phyloP scores from a whole-genome alignment of 768 basidiomycete genomes.

The Collybiopsis luxurians region DNA sequence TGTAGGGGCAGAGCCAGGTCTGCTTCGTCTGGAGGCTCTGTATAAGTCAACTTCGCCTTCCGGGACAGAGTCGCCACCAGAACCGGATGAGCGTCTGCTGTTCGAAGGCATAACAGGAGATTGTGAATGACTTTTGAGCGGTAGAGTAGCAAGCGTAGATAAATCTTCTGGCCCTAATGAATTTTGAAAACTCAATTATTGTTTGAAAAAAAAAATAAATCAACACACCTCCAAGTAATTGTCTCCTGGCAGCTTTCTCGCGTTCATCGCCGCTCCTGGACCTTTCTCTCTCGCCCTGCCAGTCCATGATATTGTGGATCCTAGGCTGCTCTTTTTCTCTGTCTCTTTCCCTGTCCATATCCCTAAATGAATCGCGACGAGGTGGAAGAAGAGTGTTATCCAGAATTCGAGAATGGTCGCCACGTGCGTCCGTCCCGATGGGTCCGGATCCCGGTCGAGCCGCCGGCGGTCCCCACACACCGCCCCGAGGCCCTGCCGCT shows the following conservation, averaged over 20 bases:
- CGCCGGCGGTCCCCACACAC: conserved; percentile 1
- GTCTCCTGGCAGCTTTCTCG: not conserved
- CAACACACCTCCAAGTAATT: not conserved
- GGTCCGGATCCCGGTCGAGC: not conserved
- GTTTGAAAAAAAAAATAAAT: not conserved
- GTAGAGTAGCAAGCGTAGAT: not conserved
- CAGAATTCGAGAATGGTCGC: not conserved
- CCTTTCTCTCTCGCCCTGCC: conserved; percentile 6
- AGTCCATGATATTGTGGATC: conserved; percentile 8
- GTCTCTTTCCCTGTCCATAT: conserved; percentile 4
- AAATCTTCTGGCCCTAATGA: not conserved
- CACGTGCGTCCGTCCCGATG: conserved; percentile 2
- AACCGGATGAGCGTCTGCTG: not conserved
- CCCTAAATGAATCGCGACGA: not conserved
- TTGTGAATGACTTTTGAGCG: not conserved
- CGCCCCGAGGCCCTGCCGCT: not conserved
- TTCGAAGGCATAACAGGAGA: conserved; percentile 1
- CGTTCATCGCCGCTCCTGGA: not conserved
- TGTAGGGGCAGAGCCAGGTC: conserved; percentile 3
- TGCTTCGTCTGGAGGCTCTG: not conserved
- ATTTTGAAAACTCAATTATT: not conserved
- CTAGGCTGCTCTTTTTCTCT: not conserved
- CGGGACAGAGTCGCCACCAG: not conserved
- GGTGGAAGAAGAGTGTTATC: not conserved
- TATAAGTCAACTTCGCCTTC: not conserved